phyloP scores from a whole-genome alignment of 768 basidiomycete species.

The Suillus americanus region DNA sequence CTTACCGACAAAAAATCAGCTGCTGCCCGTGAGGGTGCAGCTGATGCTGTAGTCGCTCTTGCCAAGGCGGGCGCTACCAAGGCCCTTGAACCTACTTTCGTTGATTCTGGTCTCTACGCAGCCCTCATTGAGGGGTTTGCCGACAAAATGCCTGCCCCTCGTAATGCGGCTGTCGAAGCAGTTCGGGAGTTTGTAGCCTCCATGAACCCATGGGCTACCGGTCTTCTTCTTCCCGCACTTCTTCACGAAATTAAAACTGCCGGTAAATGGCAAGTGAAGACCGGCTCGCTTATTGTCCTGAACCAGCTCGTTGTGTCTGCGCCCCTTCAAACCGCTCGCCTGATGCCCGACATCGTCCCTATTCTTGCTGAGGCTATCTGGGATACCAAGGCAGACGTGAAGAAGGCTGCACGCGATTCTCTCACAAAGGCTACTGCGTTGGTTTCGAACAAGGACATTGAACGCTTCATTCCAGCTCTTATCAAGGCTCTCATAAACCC shows the following conservation, averaged over 20 bases:
- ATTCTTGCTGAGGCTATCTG: slow-evolving; percentile 94
- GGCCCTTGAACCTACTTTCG: slow-evolving; percentile 86
- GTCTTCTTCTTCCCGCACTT: slow-evolving; percentile 80
- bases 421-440: slow-evolving; percentile 93
- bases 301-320: slow-evolving; percentile 86
- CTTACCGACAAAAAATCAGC: slow-evolving; percentile 95
- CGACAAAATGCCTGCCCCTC: slow-evolving; percentile 90
- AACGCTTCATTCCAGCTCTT: slow-evolving; percentile 95
- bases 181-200: slow-evolving; percentile 70
- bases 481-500: slow-evolving; percentile 99
- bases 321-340: slow-evolving; percentile 78
- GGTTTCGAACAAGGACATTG: slow-evolving; percentile 97
- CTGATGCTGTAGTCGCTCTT: slow-evolving; percentile 64
- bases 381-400: slow-evolving; percentile 98
- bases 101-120: slow-evolving; percentile 83
- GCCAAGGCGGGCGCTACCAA: slow-evolving; percentile 69
- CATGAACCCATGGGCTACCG: slow-evolving; percentile 88
- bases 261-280: slow-evolving; percentile 98
- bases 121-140: slow-evolving; percentile 90
- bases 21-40: slow-evolving; percentile 87
- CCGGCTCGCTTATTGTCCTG: slow-evolving; percentile 76
- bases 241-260: slow-evolving; percentile 93
- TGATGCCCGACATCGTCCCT: slow-evolving; percentile 94
- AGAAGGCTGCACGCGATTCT: slow-evolving; percentile 95
- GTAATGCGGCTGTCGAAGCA: slow-evolving; percentile 82